Evolutionary conservation across 208 protist species (phyloP), one percentile per base, ranked within the genome.

Genomic region (Herpetomonas tarakana): DNA sequence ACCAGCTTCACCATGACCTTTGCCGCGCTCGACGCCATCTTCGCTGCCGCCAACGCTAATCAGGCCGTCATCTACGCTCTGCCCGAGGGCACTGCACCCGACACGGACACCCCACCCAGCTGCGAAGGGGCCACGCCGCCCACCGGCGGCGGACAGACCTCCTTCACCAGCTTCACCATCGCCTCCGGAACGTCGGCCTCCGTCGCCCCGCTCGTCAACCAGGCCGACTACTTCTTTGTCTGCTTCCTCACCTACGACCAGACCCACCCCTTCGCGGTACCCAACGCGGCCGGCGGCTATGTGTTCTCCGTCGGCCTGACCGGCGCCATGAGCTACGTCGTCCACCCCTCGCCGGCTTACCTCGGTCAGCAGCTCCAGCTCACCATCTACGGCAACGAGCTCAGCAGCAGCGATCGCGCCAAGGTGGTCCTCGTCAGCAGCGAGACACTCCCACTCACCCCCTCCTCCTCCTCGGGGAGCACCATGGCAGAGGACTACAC

Each of bases 171-270:
- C 52, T 92, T 96, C 71, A 86, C 67, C n/a, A 41, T 47, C n/a
- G 56, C 52, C 45, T 78, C 55, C 69, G 38, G 54, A 19, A 81
- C 68, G 24, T 47, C 59, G 54, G 87, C 86, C 16, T 81, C 72
- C 24, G 85, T 96, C 28, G 16, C 57, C 26, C 81, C 87, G 27
- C 55, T 50, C 22, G 61, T 96, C 19, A 38, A 76, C 47, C 51
- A 46, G 22, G 58, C 86, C 6, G 87, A 75, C 27, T 93, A 87
- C 60, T 92, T 76, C 68, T 94, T 74, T 51, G 76, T 96, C 9
- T 96, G 91, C 66, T 96, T 96, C 65, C 59, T 72, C 51, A 85
- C 83, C 14, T 81, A 73, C 53, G 78, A 80, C 24, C 80, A 91
- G 69, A 47, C 30, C 29, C 29, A 61, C 24, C 57, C 50, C 54